Evolutionary conservation across 768 basidiomycete genomes (phyloP).

Genomic region (Lenzites betulinus): DNA sequence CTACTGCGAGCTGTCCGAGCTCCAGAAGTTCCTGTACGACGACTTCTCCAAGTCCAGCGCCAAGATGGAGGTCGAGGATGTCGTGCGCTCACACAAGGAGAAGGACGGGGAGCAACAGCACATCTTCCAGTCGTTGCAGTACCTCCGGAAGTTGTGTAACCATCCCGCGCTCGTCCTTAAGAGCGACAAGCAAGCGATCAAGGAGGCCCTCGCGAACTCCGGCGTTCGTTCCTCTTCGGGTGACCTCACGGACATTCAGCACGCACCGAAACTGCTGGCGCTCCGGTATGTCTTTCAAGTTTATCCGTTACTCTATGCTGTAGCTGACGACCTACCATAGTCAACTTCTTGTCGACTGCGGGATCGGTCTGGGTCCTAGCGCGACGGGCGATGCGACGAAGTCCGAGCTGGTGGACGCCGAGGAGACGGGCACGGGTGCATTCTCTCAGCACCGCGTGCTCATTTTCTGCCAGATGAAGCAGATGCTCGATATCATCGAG

Average conservation of each 20-base stretch:
- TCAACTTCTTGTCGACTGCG: slow-evolving; percentile 92
- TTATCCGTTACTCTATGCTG: background rate
- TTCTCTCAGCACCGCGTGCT: slow-evolving; percentile 98
- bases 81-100: slow-evolving; percentile 50
- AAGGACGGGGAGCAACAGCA: slow-evolving; percentile 63
- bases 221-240: slow-evolving; percentile 43
- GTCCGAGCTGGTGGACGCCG: slow-evolving; percentile 65
- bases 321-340: slow-evolving; percentile 41
- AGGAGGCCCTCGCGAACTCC: slow-evolving; percentile 57
- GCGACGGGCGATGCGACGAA: slow-evolving; percentile 57
- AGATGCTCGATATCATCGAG: slow-evolving; percentile 98
- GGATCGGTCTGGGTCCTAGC: slow-evolving; percentile 67
- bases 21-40: slow-evolving; percentile 94
- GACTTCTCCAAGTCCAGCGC: slow-evolving; percentile 86
- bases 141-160: slow-evolving; percentile 96
- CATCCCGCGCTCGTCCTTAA: slow-evolving; percentile 93
- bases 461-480: slow-evolving; percentile 99
- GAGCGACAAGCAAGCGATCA: slow-evolving; percentile 58
- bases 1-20: slow-evolving; percentile 93
- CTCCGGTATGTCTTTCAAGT: slow-evolving; percentile 62
- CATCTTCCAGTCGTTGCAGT: slow-evolving; percentile 96
- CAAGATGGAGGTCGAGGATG: slow-evolving; percentile 61
- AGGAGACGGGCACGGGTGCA: slow-evolving; percentile 49
- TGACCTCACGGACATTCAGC: slow-evolving; percentile 75
- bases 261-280: slow-evolving; percentile 93